Conservation (phyloP, 2,329 filamentous ascomycete genomes). For the Verruconis gallopava region DNA sequence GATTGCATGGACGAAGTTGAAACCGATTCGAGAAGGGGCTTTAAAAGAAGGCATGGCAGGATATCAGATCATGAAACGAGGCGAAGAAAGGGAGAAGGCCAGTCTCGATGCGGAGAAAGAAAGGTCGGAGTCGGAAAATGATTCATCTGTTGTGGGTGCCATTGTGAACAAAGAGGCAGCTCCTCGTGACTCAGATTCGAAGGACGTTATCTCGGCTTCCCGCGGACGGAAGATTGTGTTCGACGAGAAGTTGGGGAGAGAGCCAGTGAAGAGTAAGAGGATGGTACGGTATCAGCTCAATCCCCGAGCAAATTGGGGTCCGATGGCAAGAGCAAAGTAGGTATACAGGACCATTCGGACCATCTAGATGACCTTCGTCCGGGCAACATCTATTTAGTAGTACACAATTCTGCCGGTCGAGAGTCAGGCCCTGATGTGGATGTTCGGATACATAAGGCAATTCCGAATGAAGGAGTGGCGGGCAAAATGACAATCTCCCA, state of each 20-base stretch:
- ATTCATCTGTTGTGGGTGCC: conserved; percentile 24
- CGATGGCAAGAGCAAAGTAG: conserved; percentile 45
- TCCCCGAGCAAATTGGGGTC: conserved; percentile 87
- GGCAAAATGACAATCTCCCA: too few species aligned
- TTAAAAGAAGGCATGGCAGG: conserved; percentile 64
- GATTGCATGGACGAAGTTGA: conserved; percentile 78
- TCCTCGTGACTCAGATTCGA: too few species aligned
- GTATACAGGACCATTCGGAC: too few species aligned
- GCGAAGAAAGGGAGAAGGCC: conserved; percentile 17
- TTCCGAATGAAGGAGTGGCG: too few species aligned
- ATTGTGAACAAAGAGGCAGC: neutral
- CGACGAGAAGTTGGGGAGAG: conserved; percentile 64
- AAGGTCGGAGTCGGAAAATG: conserved; percentile 23
- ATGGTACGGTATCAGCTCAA: conserved; percentile 83
- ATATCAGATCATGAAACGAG: conserved; percentile 49
- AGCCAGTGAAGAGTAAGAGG: conserved; percentile 48
- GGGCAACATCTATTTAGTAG: too few species aligned
- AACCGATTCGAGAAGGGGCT: conserved; percentile 42
- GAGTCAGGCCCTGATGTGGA: too few species aligned
- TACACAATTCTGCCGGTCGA: too few species aligned
- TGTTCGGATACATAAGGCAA: too few species aligned
- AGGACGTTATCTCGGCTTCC: too few species aligned
- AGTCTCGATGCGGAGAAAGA: conserved; percentile 11
- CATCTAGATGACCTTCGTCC: too few species aligned
- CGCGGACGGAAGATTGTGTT: conserved; percentile 47